Conservation (phyloP, 169 alveolate genomes). For the Gregarina niphandrodes region DNA sequence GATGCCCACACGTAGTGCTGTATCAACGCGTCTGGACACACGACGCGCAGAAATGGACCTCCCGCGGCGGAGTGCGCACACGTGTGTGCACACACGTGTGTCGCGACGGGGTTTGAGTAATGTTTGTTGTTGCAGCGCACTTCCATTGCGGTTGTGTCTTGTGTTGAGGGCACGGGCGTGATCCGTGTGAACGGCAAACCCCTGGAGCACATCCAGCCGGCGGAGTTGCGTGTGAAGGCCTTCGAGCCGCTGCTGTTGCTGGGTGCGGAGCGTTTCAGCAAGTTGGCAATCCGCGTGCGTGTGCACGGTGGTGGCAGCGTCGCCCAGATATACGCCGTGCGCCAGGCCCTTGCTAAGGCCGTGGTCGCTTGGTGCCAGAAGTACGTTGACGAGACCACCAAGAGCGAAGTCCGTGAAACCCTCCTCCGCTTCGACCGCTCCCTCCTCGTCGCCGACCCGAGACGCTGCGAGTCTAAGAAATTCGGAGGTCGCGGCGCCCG, state of each 20-base stretch:
- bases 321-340: slow-evolving; percentile 73
- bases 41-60: no score
- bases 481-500: slow-evolving; percentile 98
- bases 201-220: slow-evolving; percentile 17
- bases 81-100: no score
- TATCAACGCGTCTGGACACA: no score
- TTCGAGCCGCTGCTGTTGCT: slow-evolving; percentile 86
- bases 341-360: slow-evolving; percentile 94
- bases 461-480: slow-evolving; percentile 98
- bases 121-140: slow-evolving; percentile 48
- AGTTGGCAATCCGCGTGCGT: slow-evolving; percentile 80
- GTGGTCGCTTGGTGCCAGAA: slow-evolving; percentile 89
- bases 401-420: slow-evolving; percentile 68
- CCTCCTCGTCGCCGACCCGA: slow-evolving; percentile 93
- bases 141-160: slow-evolving; percentile 91
- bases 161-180: slow-evolving; percentile 69
- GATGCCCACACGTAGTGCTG: no score
- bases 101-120: no score
- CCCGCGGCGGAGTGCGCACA: no score
- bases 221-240: slow-evolving; percentile 68
- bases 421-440: slow-evolving; percentile 91
- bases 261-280: slow-evolving; percentile 70
- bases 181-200: slow-evolving; percentile 33
- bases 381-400: slow-evolving; percentile 75
- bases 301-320: slow-evolving; percentile 96